Conservation (phyloP, 257 asterid genomes). For the Anisodus acutangulus region DNA sequence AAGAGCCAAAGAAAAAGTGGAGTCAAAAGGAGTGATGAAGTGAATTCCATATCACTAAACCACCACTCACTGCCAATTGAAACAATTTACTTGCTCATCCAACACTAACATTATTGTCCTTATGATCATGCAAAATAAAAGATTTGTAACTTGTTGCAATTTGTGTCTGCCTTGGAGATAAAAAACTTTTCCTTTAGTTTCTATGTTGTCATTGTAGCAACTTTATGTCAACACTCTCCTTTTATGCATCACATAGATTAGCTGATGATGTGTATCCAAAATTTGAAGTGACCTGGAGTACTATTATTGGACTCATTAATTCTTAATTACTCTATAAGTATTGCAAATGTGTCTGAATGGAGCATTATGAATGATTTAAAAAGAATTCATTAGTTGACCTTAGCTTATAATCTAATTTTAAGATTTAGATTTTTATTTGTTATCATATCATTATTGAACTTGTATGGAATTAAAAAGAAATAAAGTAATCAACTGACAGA, state of each 20-base stretch:
- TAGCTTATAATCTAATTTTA: neutral
- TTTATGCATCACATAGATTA: slow-evolving; percentile 24
- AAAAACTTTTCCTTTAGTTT: neutral
- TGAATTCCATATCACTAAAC: slow-evolving; percentile 56
- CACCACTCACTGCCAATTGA: slow-evolving; percentile 34
- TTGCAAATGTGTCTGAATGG: neutral
- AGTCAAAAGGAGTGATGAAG: slow-evolving; percentile 37
- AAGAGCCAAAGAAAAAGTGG: slow-evolving; percentile 12
- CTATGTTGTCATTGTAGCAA: slow-evolving; percentile 25
- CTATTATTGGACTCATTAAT: neutral
- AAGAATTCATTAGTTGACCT: slow-evolving; percentile 15
- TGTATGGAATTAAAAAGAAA: no score
- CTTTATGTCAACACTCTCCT: slow-evolving; percentile 18
- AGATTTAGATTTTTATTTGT: neutral
- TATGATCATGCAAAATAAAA: neutral
- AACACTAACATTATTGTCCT: slow-evolving; percentile 3
- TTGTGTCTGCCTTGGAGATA: neutral
- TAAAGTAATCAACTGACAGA: no score
- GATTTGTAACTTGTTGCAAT: neutral
- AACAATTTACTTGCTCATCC: neutral
- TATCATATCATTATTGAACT: no score
- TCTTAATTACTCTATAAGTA: neutral
- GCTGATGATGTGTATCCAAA: neutral
- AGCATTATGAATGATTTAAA: neutral
- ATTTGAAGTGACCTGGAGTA: neutral